Base-by-base conservation (phyloP, 1,139 yeast genomes). In the Arxiozyma heterogenica region DNA sequence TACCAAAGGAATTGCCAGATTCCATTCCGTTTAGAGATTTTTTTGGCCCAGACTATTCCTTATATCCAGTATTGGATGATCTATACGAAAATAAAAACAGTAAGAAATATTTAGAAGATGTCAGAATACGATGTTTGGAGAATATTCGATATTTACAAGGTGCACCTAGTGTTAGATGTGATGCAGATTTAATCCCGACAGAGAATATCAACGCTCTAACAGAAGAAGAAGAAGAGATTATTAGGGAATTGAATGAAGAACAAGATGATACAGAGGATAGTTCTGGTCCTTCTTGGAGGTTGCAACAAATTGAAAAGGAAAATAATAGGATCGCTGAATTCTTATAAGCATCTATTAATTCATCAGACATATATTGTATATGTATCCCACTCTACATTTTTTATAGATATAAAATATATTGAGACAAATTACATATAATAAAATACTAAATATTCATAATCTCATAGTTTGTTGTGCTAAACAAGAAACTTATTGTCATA, bases 141-240 rank as follows among this genome's bases (percentile, higher is more conserved):
- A 91, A 88, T 65, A 73, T 94, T 52, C 71, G 98, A 60, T 86
- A 77, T 65, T 71, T 93, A 56, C 86, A 86, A 62, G 91, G 91
- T 53, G 98, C 98, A 0, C 99, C 98, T 3, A 84, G 95, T 59
- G 98, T 93, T 4, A 87, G 88, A 63, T 89, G 90, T 96, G 85
- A 80, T 63, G 90, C 66, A 11, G 71, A 86, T 59, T 79, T 86
- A 7, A 96, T 96, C 2, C 96, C 96, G 0, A 95, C 88, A 61
- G 73, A 86, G 43, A 81, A 84, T 55, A 87, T 69, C 11, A 87
- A 57, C 71, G 86, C 61, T 73, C 80, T 44, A 75, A 80, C 61
- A 82, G 61, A 66, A 50, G 71, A 69, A 27, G 71, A 68, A 51
- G 71, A 75, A 48, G 84, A 79, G 50, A 64, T 82, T 57, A 79